These are phyloP conservation scores for Hygrocybe coccinea DNA, from an alignment of 768 basidiomycete genomes.

Conservation along the genomic window DNA sequence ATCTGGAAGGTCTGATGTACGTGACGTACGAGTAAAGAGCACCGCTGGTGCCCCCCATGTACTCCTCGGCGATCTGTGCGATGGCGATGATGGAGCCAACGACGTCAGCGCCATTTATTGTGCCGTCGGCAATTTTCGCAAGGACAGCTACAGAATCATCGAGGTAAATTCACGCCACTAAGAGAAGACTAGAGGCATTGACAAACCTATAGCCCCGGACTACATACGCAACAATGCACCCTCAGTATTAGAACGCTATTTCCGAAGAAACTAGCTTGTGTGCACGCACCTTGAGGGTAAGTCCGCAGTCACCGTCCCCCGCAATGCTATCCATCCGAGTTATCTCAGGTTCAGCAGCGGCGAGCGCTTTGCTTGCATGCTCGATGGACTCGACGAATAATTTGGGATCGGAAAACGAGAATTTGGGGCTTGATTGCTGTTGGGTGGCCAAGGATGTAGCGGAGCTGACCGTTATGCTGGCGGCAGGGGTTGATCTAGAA, in stretches of 20 bases:
- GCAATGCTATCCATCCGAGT: slow-evolving; percentile 88
- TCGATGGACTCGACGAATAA: slow-evolving; percentile 52
- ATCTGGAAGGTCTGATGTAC: not conserved
- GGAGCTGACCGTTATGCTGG: slow-evolving; percentile 5
- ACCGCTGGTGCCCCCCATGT: slow-evolving; percentile 90
- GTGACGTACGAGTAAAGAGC: slow-evolving; percentile 79
- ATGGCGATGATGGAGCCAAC: slow-evolving; percentile 61
- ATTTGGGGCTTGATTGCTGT: slow-evolving; percentile 2
- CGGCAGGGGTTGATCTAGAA: slow-evolving; percentile 39
- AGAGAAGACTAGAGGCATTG: slow-evolving; percentile 2
- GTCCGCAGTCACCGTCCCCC: slow-evolving; percentile 75
- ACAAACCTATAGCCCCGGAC: slow-evolving; percentile 67
- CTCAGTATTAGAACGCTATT: not conserved
- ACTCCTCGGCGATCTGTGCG: slow-evolving; percentile 70
- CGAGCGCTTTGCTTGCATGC: slow-evolving; percentile 59
- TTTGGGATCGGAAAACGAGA: slow-evolving; percentile 38
- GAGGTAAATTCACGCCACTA: not conserved
- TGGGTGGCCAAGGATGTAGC: slow-evolving; percentile 9
- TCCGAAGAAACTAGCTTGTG: not conserved
- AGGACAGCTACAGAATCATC: slow-evolving; percentile 47
- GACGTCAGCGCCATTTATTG: slow-evolving; percentile 59
- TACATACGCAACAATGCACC: slow-evolving; percentile 14
- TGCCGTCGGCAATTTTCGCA: slow-evolving; percentile 48
- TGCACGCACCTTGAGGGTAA: slow-evolving; percentile 44
- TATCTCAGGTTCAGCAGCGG: slow-evolving; percentile 81